phyloP scores from a whole-genome alignment of 495 filamentous ascomycete species.

The Penicillium atrosanguineum region DNA sequence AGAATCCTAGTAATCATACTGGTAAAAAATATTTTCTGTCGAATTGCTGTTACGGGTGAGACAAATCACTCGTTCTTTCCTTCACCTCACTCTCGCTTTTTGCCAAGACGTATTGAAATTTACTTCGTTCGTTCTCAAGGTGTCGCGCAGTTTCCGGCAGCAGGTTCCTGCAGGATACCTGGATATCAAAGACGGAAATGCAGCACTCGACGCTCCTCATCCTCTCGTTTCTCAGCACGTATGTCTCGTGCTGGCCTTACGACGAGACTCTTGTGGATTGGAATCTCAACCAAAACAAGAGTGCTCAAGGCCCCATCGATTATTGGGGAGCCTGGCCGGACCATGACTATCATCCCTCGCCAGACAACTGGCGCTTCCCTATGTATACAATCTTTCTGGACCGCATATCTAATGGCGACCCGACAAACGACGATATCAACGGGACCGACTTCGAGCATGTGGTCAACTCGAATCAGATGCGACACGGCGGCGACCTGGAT shows the following conservation, averaged over 20 bases:
- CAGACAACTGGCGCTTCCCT: conserved; percentile 43
- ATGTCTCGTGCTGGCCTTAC: not conserved
- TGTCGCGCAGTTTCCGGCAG: conserved; percentile 1
- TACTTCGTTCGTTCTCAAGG: conserved; percentile 5
- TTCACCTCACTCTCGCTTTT: not conserved
- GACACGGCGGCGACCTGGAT: conserved; percentile 37
- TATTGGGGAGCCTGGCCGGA: conserved; percentile 42
- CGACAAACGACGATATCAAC: conserved; percentile 18
- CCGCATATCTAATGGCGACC: conserved; percentile 40
- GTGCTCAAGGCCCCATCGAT: conserved; percentile 29
- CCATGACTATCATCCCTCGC: conserved; percentile 39
- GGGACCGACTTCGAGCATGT: conserved; percentile 31
- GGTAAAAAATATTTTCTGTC: not conserved
- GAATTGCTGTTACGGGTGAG: not conserved
- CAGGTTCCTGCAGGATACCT: not conserved
- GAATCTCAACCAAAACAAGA: conserved; percentile 39
- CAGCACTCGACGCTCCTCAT: not conserved
- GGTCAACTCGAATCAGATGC: conserved; percentile 36
- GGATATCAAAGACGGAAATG: conserved; percentile 13
- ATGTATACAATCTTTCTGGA: conserved; percentile 42
- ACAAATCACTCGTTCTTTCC: not conserved
- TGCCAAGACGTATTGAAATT: not conserved
- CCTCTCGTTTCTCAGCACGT: not conserved
- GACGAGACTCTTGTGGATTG: not conserved
- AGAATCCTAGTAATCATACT: not conserved